Evolutionary conservation across 192 early-diverging fungal genomes (phyloP).

Genomic region (Spizellomyces sp.): DNA sequence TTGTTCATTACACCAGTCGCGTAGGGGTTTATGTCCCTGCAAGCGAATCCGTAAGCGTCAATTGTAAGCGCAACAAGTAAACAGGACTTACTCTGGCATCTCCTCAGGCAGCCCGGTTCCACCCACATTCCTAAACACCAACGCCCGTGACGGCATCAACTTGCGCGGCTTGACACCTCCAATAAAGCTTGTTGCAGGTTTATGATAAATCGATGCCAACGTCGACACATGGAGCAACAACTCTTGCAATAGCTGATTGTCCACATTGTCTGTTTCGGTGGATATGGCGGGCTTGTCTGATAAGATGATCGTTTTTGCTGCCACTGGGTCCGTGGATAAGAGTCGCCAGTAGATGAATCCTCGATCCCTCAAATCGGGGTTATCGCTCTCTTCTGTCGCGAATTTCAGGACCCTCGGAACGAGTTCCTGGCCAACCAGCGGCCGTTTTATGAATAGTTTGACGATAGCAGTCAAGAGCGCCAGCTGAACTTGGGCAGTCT

Average conservation of each 20-base stretch:
- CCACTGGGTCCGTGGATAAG: conserved; percentile 90
- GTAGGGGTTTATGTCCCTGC: too few species aligned
- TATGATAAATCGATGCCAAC: conserved; percentile 90
- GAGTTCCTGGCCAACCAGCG: conserved; percentile 86
- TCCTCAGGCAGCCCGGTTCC: conserved; percentile 24
- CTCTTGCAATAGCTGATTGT: conserved; percentile 81
- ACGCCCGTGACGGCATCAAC: conserved; percentile 16
- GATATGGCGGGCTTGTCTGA: conserved; percentile 93
- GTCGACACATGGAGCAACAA: conserved; percentile 84
- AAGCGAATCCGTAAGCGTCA: neutral
- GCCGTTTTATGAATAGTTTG: conserved; percentile 94
- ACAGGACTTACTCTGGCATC: conserved; percentile 26
- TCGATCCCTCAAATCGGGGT: conserved; percentile 96
- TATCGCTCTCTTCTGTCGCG: conserved; percentile 93
- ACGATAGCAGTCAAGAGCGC: conserved; percentile 92
- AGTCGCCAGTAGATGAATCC: conserved; percentile 98
- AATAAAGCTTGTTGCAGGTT: conserved; percentile 85
- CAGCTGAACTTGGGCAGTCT: conserved; percentile 83
- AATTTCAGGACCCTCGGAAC: conserved; percentile 93
- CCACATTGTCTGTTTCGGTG: conserved; percentile 91
- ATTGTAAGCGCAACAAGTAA: conserved; percentile 29
- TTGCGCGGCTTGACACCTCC: conserved; percentile 44
- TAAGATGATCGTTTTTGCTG: conserved; percentile 87
- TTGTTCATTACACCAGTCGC: conserved; percentile 22
- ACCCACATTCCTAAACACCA: conserved; percentile 9